Evolutionary conservation across 2,329 filamentous ascomycete genomes (phyloP), one percentile per base, ranked within the genome.

Genomic region (Blastomyces emzantsi): DNA sequence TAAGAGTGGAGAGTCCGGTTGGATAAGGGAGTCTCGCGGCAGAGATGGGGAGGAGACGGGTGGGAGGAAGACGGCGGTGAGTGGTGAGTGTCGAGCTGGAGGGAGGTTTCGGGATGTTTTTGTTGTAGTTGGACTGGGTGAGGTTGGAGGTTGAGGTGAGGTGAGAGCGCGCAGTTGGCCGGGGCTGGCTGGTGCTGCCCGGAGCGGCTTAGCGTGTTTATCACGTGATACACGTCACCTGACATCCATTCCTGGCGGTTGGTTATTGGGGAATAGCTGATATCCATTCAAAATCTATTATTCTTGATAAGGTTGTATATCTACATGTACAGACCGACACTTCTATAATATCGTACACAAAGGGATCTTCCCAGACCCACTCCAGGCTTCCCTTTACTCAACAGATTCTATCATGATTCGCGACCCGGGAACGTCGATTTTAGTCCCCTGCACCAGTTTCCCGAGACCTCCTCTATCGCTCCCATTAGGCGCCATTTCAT

Each of bases 381-480:
- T 49, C n/a, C 25, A 51, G 3, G 11, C 47, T 25, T 25, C 47
- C 8, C 22, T 11, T 51, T 22, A 25, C 47, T 13, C n/a, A 51
- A 8, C 33, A 30, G 15, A 43, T 41, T 64, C 62, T 13, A 65
- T 43, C 17, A 61, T 52, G 13, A 68, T 62, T 55, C 62, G 60
- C 13, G 67, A 64, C 30, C 67, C 66, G 41, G 67, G 67, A 54
- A 66, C 64, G 61, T 67, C 66, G 36, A 68, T 68, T 43, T 68
- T 68, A 9, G 67, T 68, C 25, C 64, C 64, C 36, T 22, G 25
- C 52, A 63, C n/a, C 39, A 52, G n/a, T 55, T 39, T 49, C 47
- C 39, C 52, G 17, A 8, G 19, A 6, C 22, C 2, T 60, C 45
- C 39, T 19, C 13, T 25, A n/a, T 49, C 19, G 19, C 30, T 2